Evolutionary conservation across 2,329 filamentous ascomycete genomes (phyloP).

Genomic region (Dothideomycetidae sp.): DNA sequence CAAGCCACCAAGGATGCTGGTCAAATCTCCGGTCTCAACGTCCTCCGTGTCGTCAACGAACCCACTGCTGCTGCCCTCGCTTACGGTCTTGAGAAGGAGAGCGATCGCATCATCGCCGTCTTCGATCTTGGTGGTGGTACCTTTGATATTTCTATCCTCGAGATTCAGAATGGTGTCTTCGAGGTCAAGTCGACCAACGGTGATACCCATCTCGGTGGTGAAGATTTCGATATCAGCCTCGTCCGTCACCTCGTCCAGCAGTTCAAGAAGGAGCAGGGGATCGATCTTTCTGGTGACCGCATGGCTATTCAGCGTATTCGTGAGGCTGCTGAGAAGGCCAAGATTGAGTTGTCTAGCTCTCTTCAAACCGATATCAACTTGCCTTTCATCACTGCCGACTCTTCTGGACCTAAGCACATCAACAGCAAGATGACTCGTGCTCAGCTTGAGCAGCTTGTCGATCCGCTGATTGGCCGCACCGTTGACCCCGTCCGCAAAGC

Average conservation of each 20-base stretch:
- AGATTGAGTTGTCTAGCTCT: constrained; percentile 94
- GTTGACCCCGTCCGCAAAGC: constrained; percentile 92
- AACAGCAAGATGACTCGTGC: constrained; percentile 86
- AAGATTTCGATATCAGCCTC: constrained; percentile 90
- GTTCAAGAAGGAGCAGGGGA: constrained; percentile 91
- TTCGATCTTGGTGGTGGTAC: constrained; percentile 98
- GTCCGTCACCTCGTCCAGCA: constrained; percentile 86
- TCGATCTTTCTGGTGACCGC: constrained; percentile 81
- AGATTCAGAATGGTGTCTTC: constrained; percentile 99
- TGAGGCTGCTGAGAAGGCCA: constrained; percentile 97
- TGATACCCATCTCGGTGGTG: constrained; percentile 91
- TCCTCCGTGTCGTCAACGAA: constrained; percentile 96
- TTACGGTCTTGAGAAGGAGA: constrained; percentile 91
- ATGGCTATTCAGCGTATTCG: constrained; percentile 99
- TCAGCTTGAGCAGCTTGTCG: constrained; percentile 86
- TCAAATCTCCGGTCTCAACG: constrained; percentile 89
- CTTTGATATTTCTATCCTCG: constrained; percentile 98
- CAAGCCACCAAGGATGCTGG: constrained; percentile 97
- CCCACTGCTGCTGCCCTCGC: constrained; percentile 90
- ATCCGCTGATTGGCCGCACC: constrained; percentile 73
- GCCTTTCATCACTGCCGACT: constrained; percentile 94
- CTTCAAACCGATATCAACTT: constrained; percentile 96
- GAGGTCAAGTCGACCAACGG: constrained; percentile 96
- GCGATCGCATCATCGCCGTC: constrained; percentile 78
- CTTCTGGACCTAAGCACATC: constrained; percentile 95